These are phyloP conservation scores for Mycena haematopus DNA, from an alignment of 768 basidiomycete species.

Conservation along the genomic window DNA sequence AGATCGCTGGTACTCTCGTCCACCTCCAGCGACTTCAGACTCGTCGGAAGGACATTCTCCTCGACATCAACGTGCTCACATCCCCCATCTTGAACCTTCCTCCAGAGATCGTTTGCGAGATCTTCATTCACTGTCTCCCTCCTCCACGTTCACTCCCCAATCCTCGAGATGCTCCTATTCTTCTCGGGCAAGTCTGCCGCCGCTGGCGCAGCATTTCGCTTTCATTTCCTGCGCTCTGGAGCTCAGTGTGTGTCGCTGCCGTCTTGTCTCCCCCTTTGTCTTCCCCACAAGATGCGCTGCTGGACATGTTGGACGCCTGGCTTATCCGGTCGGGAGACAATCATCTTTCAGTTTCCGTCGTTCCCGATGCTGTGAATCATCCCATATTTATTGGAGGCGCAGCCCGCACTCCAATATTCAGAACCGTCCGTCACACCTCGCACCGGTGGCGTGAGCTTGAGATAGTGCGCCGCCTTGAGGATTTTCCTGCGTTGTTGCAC, in stretches of 20 bases:
- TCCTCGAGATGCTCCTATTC: constrained; percentile 14
- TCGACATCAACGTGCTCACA: constrained; percentile 8
- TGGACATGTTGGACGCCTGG: constrained; percentile 14
- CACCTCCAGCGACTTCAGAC: constrained; percentile 14
- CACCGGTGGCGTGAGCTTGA: constrained; percentile 24
- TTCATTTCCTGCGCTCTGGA: constrained; percentile 18
- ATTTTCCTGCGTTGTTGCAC: constrained; percentile 11
- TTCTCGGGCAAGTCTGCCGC: constrained; percentile 18
- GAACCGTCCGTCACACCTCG: background rate
- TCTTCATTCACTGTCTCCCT: constrained; percentile 18
- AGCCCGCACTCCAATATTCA: constrained; percentile 7
- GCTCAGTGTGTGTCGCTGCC: background rate
- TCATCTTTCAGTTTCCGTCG: constrained; percentile 13
- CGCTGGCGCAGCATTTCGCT: constrained; percentile 18
- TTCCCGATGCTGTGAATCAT: background rate
- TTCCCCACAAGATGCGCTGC: background rate
- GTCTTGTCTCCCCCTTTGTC: background rate
- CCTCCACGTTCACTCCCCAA: constrained; percentile 3
- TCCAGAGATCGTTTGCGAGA: constrained; percentile 22
- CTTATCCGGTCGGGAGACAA: constrained; percentile 8
- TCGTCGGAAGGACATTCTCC: constrained; percentile 8
- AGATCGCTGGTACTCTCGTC: constrained; percentile 23
- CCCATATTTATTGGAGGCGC: no score
- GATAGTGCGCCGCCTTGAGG: constrained; percentile 21
- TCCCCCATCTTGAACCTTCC: constrained; percentile 19